Base-by-base conservation (phyloP, 768 basidiomycete genomes). In the Tricholomella constricta region DNA sequence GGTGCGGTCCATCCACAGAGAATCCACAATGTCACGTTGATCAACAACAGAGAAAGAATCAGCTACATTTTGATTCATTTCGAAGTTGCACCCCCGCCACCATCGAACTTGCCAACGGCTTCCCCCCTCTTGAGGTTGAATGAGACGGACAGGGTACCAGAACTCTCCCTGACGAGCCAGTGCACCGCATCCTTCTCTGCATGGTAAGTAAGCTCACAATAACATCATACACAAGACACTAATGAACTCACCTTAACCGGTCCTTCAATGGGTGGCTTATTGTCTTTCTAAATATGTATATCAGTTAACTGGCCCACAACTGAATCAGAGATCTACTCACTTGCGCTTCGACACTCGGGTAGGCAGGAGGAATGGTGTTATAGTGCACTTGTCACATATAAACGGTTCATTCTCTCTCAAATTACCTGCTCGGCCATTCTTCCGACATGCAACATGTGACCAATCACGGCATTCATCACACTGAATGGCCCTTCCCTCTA, bases 391-490 rank as follows among this genome's bases (percentile, higher is more conserved):
- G 40, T 65, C 63, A 45, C 62, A 67, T 17, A 42, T 10, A 37
- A 63, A 63, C 12, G 20, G 22, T 4, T 51, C 41, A 3, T 47
- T 17, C 14, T 48, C 15, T 26, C 54, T 54, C 11, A 61, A 45
- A 10, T 44, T 41, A 47, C 58, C 53, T 1, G 64, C 67, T 11
- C 62, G 27, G 31, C 65, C 68, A 17, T 63, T 43, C 14, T 37
- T 20, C 44, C 67, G 68, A 42, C 68, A 69, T 12, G 64, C 60
- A 46, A 65, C 50, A 58, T 67, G 64, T 2, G 61, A 63, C 65
- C 64, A 67, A 15, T 55, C 45, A 3, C 22, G 25, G 32, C 65
- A 67, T 5, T 50, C 17, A 19, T 57, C 25, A 29, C 64, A 66
- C 34, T 62, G 63, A 17, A 69, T 50, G 12, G 60, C 58, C 14